phyloP scores from a whole-genome alignment of 371 early-diverging fungal species.

The Capillidium rhysosporum region DNA sequence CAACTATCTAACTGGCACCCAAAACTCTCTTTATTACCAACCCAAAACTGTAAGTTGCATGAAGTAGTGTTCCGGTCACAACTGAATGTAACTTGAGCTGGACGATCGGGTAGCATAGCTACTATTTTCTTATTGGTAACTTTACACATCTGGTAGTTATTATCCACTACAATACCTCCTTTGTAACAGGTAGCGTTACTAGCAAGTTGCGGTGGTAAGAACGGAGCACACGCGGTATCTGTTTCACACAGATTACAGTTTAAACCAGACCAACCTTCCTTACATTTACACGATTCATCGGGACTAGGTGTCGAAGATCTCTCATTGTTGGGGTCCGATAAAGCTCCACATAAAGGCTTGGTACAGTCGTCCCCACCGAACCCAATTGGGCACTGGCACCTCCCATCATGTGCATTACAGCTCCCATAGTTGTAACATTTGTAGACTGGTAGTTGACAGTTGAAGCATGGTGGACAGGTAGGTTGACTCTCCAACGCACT shows the following conservation, averaged over 20 bases:
- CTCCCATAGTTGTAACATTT: slow-evolving; percentile 60
- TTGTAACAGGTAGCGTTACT: slow-evolving; percentile 68
- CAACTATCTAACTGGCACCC: slow-evolving; percentile 49
- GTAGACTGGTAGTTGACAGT: slow-evolving; percentile 51
- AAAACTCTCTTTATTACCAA: slow-evolving; percentile 52
- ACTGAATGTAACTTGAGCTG: slow-evolving; percentile 48
- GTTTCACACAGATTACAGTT: slow-evolving; percentile 75
- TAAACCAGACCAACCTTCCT: slow-evolving; percentile 77
- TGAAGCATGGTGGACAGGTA: slow-evolving; percentile 62
- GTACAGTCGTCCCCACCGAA: slow-evolving; percentile 82
- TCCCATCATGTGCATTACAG: slow-evolving; percentile 55
- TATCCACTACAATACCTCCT: slow-evolving; percentile 49
- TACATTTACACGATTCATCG: slow-evolving; percentile 37
- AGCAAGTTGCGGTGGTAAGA: slow-evolving; percentile 39
- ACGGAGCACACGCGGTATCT: slow-evolving; percentile 49
- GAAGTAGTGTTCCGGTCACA: slow-evolving; percentile 27
- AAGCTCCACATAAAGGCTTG: slow-evolving; percentile 36
- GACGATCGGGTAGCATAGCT: slow-evolving; percentile 30
- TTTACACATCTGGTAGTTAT: slow-evolving; percentile 69
- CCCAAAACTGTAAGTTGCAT: slow-evolving; percentile 62
- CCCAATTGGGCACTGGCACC: slow-evolving; percentile 67
- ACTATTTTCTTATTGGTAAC: slow-evolving; percentile 56
- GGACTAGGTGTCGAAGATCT: slow-evolving; percentile 31
- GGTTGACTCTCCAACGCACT: too few species aligned
- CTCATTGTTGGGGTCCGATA: slow-evolving; percentile 32